Percentiles rank a stretch among this genome's conserved stretches.
These are phyloP conservation scores for Kodamaea sp. DNA, from an alignment of 1,139 yeast genomes.

Conservation along the genomic window DNA sequence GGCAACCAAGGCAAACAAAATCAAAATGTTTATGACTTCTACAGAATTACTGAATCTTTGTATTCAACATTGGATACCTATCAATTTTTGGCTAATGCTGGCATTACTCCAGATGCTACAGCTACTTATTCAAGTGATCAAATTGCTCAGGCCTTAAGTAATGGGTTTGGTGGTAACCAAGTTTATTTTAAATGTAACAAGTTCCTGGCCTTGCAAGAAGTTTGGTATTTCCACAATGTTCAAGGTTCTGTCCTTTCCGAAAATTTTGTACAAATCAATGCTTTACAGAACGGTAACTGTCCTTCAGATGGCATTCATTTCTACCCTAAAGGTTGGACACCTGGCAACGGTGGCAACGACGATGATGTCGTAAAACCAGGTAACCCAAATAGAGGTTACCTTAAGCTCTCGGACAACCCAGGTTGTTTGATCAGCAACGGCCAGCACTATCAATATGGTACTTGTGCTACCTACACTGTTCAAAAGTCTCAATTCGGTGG, in stretches of 20 bases:
- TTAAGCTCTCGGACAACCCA: slow-evolving; percentile 51
- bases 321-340: slow-evolving; percentile 54
- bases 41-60: slow-evolving; percentile 58
- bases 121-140: slow-evolving; percentile 62
- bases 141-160: slow-evolving; percentile 59
- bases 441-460: slow-evolving; percentile 75
- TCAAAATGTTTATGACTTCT: slow-evolving; percentile 77
- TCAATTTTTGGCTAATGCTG: slow-evolving; percentile 60
- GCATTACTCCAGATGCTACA: slow-evolving; percentile 62
- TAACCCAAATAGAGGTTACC: slow-evolving; percentile 25
- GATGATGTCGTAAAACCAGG: slow-evolving; percentile 11
- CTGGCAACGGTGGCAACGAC: slow-evolving; percentile 2
- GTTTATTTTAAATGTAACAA: slow-evolving; percentile 74
- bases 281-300: slow-evolving; percentile 57
- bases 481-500: slow-evolving; percentile 65
- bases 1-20: slow-evolving; percentile 28
- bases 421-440: slow-evolving; percentile 89
- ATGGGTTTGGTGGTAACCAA: slow-evolving; percentile 53
- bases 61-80: slow-evolving; percentile 68
- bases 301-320: slow-evolving; percentile 68
- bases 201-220: slow-evolving; percentile 67
- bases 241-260: slow-evolving; percentile 71
- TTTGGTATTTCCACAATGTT: slow-evolving; percentile 86
- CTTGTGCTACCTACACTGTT: slow-evolving; percentile 73
- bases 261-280: slow-evolving; percentile 60